Evolutionary conservation across 257 asterid species (phyloP).

Genomic region (Solanum clarkiae): DNA sequence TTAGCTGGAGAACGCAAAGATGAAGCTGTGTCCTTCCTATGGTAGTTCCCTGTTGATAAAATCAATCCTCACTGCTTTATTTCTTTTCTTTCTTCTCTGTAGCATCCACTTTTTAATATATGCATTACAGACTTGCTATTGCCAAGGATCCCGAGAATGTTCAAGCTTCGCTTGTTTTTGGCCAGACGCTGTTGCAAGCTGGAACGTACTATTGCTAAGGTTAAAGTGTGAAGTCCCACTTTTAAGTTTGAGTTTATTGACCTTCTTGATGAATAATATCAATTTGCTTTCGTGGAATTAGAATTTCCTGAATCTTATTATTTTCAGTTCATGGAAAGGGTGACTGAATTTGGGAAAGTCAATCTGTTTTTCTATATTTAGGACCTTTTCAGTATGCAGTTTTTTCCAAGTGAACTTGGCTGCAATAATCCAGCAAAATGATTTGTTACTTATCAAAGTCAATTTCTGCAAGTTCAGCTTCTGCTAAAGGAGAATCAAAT

Average conservation of each 20-base stretch:
- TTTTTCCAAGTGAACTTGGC: background rate
- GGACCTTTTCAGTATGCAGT: background rate
- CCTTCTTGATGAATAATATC: background rate
- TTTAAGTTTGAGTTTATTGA: background rate
- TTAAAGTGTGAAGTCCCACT: background rate
- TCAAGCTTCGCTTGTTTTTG: conserved; percentile 65
- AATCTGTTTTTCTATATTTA: background rate
- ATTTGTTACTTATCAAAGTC: background rate
- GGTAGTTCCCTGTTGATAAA: background rate
- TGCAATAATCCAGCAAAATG: background rate
- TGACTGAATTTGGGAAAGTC: background rate
- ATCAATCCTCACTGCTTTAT: background rate
- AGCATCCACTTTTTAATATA: conserved; percentile 8
- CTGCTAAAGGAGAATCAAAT: conserved; percentile 37
- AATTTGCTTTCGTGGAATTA: background rate
- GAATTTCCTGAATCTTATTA: background rate
- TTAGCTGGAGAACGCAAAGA: background rate
- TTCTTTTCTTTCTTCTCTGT: background rate
- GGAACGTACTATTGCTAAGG: conserved; percentile 67
- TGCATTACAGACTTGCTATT: conserved; percentile 67
- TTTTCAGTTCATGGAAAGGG: background rate
- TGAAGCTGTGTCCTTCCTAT: background rate
- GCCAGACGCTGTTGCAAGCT: conserved; percentile 57
- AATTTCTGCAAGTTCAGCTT: conserved; percentile 33
- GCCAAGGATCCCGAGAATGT: conserved; percentile 68